Conservation (phyloP, 371 early-diverging fungal genomes). For the Smittium culicis region DNA sequence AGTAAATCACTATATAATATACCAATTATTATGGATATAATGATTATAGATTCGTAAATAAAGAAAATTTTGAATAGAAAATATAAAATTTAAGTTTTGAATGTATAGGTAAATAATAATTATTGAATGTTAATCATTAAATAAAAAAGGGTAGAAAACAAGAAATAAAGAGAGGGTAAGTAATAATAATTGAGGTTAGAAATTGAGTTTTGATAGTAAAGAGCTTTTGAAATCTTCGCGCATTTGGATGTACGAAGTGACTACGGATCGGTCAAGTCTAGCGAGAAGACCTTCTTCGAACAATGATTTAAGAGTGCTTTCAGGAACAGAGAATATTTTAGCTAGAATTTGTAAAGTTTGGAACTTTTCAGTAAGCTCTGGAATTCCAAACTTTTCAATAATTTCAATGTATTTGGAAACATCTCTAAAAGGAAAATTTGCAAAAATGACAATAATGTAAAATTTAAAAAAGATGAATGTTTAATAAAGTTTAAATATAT, state of each 20-base stretch:
- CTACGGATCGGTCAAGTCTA: conserved; percentile 52
- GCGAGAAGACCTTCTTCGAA: conserved; percentile 69
- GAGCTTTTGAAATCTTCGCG: conserved; percentile 70
- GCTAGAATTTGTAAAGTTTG: conserved; percentile 83
- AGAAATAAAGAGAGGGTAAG: neutral
- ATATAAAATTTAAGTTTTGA: neutral
- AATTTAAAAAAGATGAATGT: neutral
- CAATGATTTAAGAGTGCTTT: conserved; percentile 72
- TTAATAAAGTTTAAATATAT: neutral
- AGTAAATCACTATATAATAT: no score
- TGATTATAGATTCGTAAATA: no score
- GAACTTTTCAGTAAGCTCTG: conserved; percentile 64
- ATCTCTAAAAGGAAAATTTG: conserved; percentile 80
- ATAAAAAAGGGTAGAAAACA: neutral
- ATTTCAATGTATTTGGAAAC: conserved; percentile 83
- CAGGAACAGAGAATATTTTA: conserved; percentile 76
- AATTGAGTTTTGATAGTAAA: neutral
- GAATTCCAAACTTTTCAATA: conserved; percentile 57
- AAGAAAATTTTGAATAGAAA: no score
- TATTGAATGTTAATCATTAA: neutral
- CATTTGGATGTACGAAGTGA: conserved; percentile 72
- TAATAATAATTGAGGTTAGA: no score
- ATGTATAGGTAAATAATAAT: neutral
- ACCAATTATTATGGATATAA: no score
- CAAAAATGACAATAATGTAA: no score